Evolutionary conservation across 108 stramenopile species (phyloP).

Genomic region (Nitzschia inconspicua): DNA sequence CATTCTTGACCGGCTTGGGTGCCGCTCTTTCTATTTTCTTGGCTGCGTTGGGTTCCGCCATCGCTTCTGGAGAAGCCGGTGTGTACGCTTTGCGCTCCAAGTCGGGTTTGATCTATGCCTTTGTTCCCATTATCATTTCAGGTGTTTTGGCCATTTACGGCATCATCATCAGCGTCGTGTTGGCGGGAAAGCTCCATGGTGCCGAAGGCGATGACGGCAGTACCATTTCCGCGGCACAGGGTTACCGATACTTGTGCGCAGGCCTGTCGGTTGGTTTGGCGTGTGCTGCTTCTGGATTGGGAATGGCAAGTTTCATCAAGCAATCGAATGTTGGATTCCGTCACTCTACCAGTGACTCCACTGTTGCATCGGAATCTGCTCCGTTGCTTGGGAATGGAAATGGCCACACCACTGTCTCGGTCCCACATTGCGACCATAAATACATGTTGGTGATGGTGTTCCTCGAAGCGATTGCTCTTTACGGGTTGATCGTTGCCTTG

Average conservation of each 20-base stretch:
- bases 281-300: constrained; percentile 45
- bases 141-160: constrained; percentile 69
- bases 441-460: constrained; percentile 36
- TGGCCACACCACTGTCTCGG: background rate
- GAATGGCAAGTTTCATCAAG: constrained; percentile 43
- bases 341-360: background rate
- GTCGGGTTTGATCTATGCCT: constrained; percentile 19
- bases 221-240: constrained; percentile 19
- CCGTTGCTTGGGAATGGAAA: background rate
- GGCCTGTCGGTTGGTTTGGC: constrained; percentile 58
- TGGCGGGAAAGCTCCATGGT: constrained; percentile 33
- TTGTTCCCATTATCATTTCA: constrained; percentile 45
- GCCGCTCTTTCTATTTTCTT: constrained; percentile 46
- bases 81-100: constrained; percentile 37
- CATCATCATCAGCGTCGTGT: constrained; percentile 39
- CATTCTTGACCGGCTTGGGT: constrained; percentile 36
- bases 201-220: background rate
- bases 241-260: constrained; percentile 44
- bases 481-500: constrained; percentile 63
- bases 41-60: constrained; percentile 31
- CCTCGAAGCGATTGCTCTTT: constrained; percentile 62
- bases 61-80: constrained; percentile 41
- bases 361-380: background rate
- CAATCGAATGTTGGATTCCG: constrained; percentile 14
- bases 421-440: background rate